These are phyloP conservation scores for Akanthomyces muscarius DNA, from an alignment of 2,329 filamentous ascomycete genomes.

Conservation along the genomic window DNA sequence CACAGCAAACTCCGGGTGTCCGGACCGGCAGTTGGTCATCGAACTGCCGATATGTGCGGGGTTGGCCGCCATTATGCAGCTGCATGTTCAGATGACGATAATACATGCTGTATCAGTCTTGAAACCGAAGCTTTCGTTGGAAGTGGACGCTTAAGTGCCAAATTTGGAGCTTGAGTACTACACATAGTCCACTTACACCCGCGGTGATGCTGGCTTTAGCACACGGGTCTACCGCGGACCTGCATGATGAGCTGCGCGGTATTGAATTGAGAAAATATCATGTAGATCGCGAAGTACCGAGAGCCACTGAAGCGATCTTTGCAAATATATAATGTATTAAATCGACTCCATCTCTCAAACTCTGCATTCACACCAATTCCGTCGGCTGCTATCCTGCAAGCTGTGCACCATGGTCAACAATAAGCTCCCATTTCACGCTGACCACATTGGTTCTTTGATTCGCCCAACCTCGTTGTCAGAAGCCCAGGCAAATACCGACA, in stretches of 20 bases:
- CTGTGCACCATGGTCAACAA: conserved; percentile 13
- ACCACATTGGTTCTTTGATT: conserved; percentile 69
- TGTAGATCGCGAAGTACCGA: no score
- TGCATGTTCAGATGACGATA: neutral
- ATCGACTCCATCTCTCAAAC: neutral
- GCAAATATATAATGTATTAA: no score
- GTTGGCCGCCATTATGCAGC: conserved; percentile 11
- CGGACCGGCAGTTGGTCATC: neutral
- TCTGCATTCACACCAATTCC: neutral
- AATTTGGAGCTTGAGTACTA: neutral
- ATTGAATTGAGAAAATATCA: no score
- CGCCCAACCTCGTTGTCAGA: conserved; percentile 60
- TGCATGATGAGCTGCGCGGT: no score
- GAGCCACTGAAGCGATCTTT: no score
- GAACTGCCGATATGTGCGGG: conserved; percentile 19
- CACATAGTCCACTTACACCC: neutral
- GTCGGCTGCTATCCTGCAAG: neutral
- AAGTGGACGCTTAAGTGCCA: neutral
- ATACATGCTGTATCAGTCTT: neutral
- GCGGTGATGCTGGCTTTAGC: no score
- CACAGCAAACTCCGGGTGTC: neutral
- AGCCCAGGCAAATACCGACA: conserved; percentile 45
- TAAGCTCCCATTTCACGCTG: conserved; percentile 60
- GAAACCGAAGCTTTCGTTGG: neutral
- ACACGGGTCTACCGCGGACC: no score